phyloP scores from a whole-genome alignment of 2,329 filamentous ascomycete species.

The Aspergillus floridensis region DNA sequence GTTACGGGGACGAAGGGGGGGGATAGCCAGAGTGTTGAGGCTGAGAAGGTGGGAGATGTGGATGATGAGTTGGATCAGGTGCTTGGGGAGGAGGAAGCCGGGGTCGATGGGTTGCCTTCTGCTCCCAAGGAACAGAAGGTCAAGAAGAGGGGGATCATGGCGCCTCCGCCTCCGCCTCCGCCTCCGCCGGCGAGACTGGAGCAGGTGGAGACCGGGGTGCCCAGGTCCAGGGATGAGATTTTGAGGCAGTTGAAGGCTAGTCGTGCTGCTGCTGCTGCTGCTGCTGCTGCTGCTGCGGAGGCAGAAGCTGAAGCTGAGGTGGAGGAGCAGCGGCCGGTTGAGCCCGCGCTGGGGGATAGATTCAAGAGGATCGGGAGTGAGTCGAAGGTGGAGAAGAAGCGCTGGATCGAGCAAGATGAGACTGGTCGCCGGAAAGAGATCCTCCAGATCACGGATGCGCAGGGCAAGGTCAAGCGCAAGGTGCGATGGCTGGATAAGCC shows the following conservation, averaged over 20 bases:
- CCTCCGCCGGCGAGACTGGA: neutral
- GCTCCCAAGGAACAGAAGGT: constrained; percentile 38
- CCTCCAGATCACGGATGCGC: constrained; percentile 56
- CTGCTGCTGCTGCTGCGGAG: constrained; percentile 42
- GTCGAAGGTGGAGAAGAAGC: constrained; percentile 47
- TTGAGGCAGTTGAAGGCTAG: constrained; percentile 58
- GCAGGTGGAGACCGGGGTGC: constrained; percentile 21
- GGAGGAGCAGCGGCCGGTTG: constrained; percentile 41
- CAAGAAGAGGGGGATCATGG: constrained; percentile 55
- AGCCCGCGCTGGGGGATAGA: constrained; percentile 52
- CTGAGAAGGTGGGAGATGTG: constrained; percentile 48
- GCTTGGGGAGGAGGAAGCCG: constrained; percentile 38
- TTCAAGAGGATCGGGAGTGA: constrained; percentile 53
- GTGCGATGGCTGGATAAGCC: constrained; percentile 52
- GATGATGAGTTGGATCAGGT: constrained; percentile 60
- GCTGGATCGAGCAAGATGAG: constrained; percentile 56
- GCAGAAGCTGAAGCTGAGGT: constrained; percentile 40
- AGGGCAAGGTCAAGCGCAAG: constrained; percentile 62
- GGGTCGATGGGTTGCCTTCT: constrained; percentile 25
- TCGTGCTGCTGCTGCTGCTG: constrained; percentile 40
- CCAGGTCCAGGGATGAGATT: constrained; percentile 58
- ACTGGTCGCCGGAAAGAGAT: constrained; percentile 55
- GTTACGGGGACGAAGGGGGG: constrained; percentile 40
- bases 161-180: constrained; percentile 38
- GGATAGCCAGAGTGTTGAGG: constrained; percentile 27